Base-by-base conservation (phyloP, 139 green algal species). In the Chlamydomonas schloesseri region DNA sequence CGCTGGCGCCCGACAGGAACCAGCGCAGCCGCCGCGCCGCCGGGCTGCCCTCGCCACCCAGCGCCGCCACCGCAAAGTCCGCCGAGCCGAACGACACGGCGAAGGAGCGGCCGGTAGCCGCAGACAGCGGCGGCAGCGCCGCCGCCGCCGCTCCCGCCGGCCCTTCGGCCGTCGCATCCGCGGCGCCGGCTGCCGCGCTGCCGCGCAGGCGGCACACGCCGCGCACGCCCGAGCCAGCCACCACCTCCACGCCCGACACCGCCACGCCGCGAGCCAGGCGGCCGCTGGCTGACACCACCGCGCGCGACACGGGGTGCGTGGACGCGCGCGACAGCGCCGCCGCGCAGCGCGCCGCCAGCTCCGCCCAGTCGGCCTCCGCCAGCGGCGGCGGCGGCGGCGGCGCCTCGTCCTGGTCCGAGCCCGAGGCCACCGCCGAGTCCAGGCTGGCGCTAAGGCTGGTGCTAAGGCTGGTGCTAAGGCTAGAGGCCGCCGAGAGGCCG, bases 11-110 rank as follows among this genome's bases (percentile, higher is more conserved):
- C 13, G 57, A 21, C 68, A 50, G 31, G 72, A 85, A 87, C 6
- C 68, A 83, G 33, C 82, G 33, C 58, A 26, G 58, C 23, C 24
- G 58, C 58, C 24, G 60, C 5, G 42, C 42, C 42, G 42, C 42
- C 42, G 42, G 55, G 55, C 55, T 50, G 34, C 29, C 79, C 67
- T 28, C 31, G 21, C 65, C 62, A 31, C 29, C 17, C 69, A 90
- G 73, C 36, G 73, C 65, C 50, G 76, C 50, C 37, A 70, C 55
- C 17, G 94, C 89, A 81, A 90, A 97, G 2, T 94, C 90, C 21
- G 88, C 60, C 0, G 93, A 94, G 23, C 95, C 95, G 75, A 97
- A 96, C 29, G 87, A 47, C 50, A 92, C 78, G 3, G 82, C 33
- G 31, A 89, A 82, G 0, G 67, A 72, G 29, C 29, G 15, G 58